Evolutionary conservation across 768 basidiomycete species (phyloP).

Genomic region (Strobilomyces confusus): DNA sequence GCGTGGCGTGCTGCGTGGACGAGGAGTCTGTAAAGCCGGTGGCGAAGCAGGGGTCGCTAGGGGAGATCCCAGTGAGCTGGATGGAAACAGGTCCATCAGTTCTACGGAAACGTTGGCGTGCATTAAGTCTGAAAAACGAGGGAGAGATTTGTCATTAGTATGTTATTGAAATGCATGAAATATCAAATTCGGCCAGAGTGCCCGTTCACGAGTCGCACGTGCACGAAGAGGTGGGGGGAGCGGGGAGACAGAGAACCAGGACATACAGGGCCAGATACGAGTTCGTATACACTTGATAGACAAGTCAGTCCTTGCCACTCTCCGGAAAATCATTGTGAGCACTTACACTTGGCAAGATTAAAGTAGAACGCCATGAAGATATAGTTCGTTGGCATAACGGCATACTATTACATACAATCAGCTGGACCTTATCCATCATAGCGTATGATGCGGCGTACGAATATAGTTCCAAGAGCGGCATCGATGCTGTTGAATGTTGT

Average conservation of each 20-base stretch:
- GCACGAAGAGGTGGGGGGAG: background rate
- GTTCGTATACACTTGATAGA: constrained; percentile 47
- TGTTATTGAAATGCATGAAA: background rate
- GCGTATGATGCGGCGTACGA: constrained; percentile 20
- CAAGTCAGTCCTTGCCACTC: background rate
- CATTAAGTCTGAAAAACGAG: constrained; percentile 38
- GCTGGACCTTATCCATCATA: no score
- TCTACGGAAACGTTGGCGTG: constrained; percentile 38
- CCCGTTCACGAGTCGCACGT: background rate
- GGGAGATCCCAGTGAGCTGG: constrained; percentile 38
- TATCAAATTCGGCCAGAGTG: background rate
- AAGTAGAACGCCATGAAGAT: constrained; percentile 55
- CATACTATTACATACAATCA: constrained; percentile 30
- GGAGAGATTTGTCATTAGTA: background rate
- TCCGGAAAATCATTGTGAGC: background rate
- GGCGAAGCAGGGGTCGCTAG: constrained; percentile 11
- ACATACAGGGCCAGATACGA: constrained; percentile 48
- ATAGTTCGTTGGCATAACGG: constrained; percentile 51
- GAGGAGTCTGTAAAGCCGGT: background rate
- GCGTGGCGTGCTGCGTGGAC: background rate
- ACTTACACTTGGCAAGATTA: constrained; percentile 49
- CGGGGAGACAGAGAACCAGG: background rate
- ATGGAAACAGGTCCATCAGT: constrained; percentile 38
- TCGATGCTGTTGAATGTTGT: constrained; percentile 37
- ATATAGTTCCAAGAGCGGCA: constrained; percentile 42